Conservation (phyloP, 805 yeast genomes). For the Candida qinlingensis region DNA sequence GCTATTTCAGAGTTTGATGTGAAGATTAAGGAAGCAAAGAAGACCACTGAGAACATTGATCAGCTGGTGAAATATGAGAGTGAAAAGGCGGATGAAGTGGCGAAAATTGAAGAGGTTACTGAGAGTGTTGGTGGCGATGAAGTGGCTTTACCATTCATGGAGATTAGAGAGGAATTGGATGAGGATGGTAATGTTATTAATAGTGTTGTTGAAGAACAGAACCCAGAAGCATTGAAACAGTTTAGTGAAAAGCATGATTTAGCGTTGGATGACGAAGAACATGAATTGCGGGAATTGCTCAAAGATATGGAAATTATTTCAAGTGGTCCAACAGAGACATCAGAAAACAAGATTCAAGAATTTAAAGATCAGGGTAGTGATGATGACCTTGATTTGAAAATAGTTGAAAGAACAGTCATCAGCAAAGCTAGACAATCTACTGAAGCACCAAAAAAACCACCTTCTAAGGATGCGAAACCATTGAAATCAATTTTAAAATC, state of each 20-base stretch:
- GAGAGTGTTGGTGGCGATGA: conserved; percentile 17
- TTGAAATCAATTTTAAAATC: conserved; percentile 1
- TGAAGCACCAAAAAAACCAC: not conserved
- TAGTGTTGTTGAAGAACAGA: conserved; percentile 38
- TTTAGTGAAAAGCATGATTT: conserved; percentile 18
- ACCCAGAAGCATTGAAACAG: conserved; percentile 19
- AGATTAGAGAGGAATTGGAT: conserved; percentile 78
- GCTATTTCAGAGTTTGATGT: conserved; percentile 36
- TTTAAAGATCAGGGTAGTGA: conserved; percentile 6
- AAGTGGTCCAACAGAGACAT: not conserved
- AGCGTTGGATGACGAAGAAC: conserved; percentile 10
- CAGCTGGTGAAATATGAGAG: conserved; percentile 17
- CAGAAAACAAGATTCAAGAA: conserved; percentile 4
- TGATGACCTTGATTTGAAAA: conserved; percentile 1
- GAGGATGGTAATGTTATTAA: conserved; percentile 69
- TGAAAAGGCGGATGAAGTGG: not conserved
- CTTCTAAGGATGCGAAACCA: not conserved
- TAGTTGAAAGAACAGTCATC: conserved; percentile 5
- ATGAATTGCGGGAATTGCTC: conserved; percentile 28
- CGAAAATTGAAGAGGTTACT: not conserved
- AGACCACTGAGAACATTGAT: conserved; percentile 27
- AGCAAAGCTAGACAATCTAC: not conserved
- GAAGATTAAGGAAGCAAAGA: conserved; percentile 36
- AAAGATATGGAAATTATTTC: conserved; percentile 22
- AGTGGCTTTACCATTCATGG: conserved; percentile 65